Evolutionary conservation across 257 asterid species (phyloP).

Genomic region (Cordia subcordata): DNA sequence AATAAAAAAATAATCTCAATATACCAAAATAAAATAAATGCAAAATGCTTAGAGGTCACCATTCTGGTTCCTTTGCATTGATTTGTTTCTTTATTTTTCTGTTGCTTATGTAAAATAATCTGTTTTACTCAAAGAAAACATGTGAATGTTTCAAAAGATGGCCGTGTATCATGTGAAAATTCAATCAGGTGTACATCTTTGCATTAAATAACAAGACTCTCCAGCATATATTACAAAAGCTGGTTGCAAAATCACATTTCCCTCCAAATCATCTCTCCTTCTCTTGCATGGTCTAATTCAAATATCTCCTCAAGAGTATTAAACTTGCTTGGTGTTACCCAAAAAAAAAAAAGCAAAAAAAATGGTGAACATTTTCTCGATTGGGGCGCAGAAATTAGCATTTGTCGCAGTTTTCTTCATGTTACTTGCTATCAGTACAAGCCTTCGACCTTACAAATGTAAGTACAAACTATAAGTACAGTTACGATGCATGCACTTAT

Average conservation of each 20-base stretch:
- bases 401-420: constrained; percentile 30
- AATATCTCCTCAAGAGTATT: neutral
- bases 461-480: constrained; percentile 15
- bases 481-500: neutral
- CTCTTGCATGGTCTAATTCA: neutral
- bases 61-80: too few species aligned
- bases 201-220: constrained; percentile 30
- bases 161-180: constrained; percentile 74
- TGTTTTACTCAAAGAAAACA: constrained; percentile 29
- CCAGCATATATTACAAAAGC: neutral
- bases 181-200: constrained; percentile 42
- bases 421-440: constrained; percentile 32
- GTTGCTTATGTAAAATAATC: too few species aligned
- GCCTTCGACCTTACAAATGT: constrained; percentile 64
- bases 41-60: too few species aligned
- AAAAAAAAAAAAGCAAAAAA: neutral
- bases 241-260: neutral
- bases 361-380: constrained; percentile 3
- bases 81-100: too few species aligned
- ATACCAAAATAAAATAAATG: too few species aligned
- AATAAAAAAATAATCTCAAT: too few species aligned
- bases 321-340: constrained; percentile 1
- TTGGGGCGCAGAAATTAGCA: constrained; percentile 18
- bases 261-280: too few species aligned
- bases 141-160: constrained; percentile 50